A percentile compares a stretch with the other conserved stretches of the same genome.
phyloP scores from a whole-genome alignment of 2,329 filamentous ascomycete genomes.

The Geosmithia flava region DNA sequence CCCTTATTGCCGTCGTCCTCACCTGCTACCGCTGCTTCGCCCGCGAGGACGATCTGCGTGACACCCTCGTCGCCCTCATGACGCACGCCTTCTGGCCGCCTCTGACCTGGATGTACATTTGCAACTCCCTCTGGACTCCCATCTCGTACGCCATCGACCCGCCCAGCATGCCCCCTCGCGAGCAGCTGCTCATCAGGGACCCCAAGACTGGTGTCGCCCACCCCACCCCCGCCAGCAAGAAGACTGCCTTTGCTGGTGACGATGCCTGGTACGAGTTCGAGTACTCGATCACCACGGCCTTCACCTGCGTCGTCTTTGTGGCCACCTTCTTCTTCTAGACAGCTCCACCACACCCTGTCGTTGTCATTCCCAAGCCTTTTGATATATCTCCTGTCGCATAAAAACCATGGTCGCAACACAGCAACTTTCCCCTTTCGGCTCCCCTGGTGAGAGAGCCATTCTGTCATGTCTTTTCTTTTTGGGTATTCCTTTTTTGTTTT shows the following conservation, averaged over 20 bases:
- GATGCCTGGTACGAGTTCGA: slow-evolving; percentile 44
- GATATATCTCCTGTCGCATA: background rate
- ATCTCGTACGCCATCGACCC: slow-evolving; percentile 49
- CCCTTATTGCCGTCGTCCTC: slow-evolving; percentile 34
- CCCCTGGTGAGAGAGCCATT: background rate
- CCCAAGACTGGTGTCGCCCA: slow-evolving; percentile 40
- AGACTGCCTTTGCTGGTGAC: slow-evolving; percentile 39
- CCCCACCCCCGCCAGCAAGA: slow-evolving; percentile 37
- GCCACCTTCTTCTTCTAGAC: slow-evolving; percentile 18
- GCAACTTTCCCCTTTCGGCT: background rate
- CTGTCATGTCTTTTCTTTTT: background rate
- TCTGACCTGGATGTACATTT: slow-evolving; percentile 41
- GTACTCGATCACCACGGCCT: slow-evolving; percentile 35
- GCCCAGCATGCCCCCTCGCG: slow-evolving; percentile 42
- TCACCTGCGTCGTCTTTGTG: slow-evolving; percentile 36
- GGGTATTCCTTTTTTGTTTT: background rate
- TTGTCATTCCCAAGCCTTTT: background rate
- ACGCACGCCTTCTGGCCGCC: slow-evolving; percentile 53
- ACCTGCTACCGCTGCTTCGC: slow-evolving; percentile 38
- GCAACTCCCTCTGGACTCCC: slow-evolving; percentile 43
- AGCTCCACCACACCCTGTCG: too few relatives aligned
- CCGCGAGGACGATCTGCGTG: slow-evolving; percentile 19
- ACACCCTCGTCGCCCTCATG: slow-evolving; percentile 37
- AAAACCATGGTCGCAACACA: background rate
- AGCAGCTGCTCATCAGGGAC: slow-evolving; percentile 43